Evolutionary conservation across 805 yeast genomes (phyloP), one percentile per base, ranked within the genome.

Genomic region (Ogataea minuta): DNA sequence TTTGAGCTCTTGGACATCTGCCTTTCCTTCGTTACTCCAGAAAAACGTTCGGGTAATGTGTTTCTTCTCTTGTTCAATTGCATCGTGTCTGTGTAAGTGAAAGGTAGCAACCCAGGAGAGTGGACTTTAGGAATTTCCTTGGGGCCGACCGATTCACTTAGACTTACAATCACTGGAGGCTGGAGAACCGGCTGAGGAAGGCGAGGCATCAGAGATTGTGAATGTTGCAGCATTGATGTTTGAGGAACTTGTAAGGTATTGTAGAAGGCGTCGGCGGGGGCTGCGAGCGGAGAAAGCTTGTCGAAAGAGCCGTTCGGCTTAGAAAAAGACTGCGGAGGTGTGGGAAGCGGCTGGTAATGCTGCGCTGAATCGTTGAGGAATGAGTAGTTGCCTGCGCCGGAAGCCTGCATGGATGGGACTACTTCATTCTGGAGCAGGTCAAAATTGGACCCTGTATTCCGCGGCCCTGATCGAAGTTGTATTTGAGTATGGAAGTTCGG

Each of bases 61-160:
- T 48, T 45, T 23, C 45, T 40, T 30, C 51, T 29, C 29, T 31
- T 33, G n/a, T 43, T 31, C 6, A 16, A n/a, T 11, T 21, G 23
- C 5, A 15, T 10, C 13, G 27, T 10, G 3, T 31, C 21, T 9
- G 14, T 9, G 12, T 23, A 19, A 9, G 26, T 12, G 21, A 11
- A 11, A 12, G 19, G 25, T 6, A 9, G 34, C 11, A 6, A 21
- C 17, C 36, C 38, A n/a, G 38, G 13, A n/a, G 52, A 45, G 12
- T 45, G 46, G 12, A 42, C 19, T 25, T 39, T 39, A 7, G 46
- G 44, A 12, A 40, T 15, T 9, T 42, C 49, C 17, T 31, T 46
- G 4, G 21, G 29, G 12, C 31, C 34, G 13, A 29, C 28, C 14
- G 11, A 14, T 11, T 14, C 31, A 9, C 23, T 23, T n/a, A 19